Evolutionary conservation across 2,329 filamentous ascomycete species (phyloP).

Genomic region (Apiospora koreana): DNA sequence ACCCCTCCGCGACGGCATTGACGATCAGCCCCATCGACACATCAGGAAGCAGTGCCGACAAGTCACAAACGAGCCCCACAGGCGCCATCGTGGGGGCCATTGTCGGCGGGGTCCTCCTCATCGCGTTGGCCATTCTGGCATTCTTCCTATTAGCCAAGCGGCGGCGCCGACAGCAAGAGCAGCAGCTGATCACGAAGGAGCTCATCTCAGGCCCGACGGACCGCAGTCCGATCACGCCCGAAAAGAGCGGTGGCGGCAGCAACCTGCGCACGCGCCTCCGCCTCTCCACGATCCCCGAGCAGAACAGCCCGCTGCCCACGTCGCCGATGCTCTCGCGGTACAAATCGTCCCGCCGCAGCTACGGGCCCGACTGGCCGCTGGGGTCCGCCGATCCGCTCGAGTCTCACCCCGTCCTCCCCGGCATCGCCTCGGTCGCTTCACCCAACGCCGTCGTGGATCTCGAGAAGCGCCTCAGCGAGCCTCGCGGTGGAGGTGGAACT

Average conservation of each 20-base stretch:
- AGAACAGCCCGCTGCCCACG: conserved; percentile 7
- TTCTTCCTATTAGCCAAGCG: conserved; percentile 18
- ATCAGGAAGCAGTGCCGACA: background rate
- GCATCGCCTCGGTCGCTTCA: background rate
- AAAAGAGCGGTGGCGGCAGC: background rate
- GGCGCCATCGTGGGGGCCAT: conserved; percentile 27
- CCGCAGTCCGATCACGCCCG: too few relatives aligned
- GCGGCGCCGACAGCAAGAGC: conserved; percentile 13
- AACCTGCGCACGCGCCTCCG: conserved; percentile 4
- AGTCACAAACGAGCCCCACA: conserved; percentile 10
- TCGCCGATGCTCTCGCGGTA: conserved; percentile 14
- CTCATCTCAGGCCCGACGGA: background rate
- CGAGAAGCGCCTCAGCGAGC: conserved; percentile 10
- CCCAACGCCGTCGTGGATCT: background rate
- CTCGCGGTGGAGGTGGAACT: background rate
- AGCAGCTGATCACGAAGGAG: conserved; percentile 9
- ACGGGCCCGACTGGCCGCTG: conserved; percentile 29
- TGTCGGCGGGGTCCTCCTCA: conserved; percentile 21
- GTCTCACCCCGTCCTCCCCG: conserved; percentile 23
- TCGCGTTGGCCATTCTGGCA: conserved; percentile 19
- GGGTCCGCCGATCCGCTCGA: conserved; percentile 24
- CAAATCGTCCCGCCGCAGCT: conserved; percentile 22
- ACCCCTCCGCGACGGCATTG: background rate
- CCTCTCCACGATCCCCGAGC: conserved; percentile 15
- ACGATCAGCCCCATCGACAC: background rate